phyloP scores from a whole-genome alignment of 169 alveolate species.

The Plasmodium gallinaceum region DNA sequence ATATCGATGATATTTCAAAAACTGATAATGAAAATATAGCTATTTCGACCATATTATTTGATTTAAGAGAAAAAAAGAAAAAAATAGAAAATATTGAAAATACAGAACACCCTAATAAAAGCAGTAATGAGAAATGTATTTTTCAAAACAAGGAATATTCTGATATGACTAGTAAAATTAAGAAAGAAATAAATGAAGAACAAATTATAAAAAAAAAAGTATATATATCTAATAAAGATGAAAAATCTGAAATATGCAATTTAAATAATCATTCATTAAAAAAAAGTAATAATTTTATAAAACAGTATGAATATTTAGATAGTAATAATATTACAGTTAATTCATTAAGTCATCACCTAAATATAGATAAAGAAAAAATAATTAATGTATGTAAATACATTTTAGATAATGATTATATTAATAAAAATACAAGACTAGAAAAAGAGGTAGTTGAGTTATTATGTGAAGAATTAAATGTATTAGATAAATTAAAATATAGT shows the following conservation, averaged over 20 bases:
- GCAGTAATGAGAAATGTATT: not conserved
- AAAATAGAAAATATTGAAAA: not conserved
- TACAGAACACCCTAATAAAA: not conserved
- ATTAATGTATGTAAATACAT: slow-evolving; percentile 93
- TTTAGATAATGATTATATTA: slow-evolving; percentile 91
- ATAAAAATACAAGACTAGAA: slow-evolving; percentile 88
- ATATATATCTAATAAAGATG: not conserved
- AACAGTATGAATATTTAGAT: slow-evolving; percentile 37
- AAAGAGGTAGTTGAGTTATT: slow-evolving; percentile 76
- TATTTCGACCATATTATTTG: slow-evolving; percentile 17
- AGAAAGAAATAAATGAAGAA: not conserved
- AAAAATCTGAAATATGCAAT: not conserved
- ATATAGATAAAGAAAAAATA: slow-evolving; percentile 90
- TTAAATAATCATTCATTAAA: not conserved
- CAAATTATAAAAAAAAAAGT: not conserved
- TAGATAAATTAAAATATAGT: slow-evolving; percentile 91
- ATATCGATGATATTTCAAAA: not conserved
- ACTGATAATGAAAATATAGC: not conserved
- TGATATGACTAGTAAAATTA: not conserved
- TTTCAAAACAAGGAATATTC: not conserved
- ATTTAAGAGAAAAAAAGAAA: slow-evolving; percentile 32
- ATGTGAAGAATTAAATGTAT: slow-evolving; percentile 94
- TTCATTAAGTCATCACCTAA: slow-evolving; percentile 87
- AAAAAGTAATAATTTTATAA: not conserved
- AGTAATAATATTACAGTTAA: slow-evolving; percentile 72